phyloP scores from a whole-genome alignment of 192 early-diverging fungal species.

The Coemansia sp. region DNA sequence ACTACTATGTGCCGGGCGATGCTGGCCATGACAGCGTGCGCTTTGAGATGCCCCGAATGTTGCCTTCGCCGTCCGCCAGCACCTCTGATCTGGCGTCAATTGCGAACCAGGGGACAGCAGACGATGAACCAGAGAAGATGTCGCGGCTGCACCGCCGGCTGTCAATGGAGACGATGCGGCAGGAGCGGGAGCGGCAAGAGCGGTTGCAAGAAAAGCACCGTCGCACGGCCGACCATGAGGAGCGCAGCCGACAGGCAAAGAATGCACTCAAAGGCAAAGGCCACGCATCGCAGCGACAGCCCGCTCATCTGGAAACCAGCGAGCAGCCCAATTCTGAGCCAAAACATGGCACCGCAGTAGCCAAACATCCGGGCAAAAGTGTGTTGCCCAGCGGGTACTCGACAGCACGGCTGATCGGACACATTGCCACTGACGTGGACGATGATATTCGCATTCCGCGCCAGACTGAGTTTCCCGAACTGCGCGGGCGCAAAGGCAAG shows the following conservation, averaged over 20 bases:
- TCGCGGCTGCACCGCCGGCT: conserved; percentile 46
- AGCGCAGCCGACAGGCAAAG: conserved; percentile 17
- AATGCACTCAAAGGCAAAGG: conserved; percentile 5
- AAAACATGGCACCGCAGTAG: background rate
- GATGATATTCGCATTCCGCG: conserved; percentile 26
- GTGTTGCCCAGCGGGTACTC: conserved; percentile 14
- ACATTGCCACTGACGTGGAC: conserved; percentile 38
- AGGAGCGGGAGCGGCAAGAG: conserved; percentile 43
- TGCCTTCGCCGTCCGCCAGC: conserved; percentile 24
- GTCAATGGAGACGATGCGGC: conserved; percentile 48
- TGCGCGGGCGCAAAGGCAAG: conserved; percentile 26
- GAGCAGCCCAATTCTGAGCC: conserved; percentile 3
- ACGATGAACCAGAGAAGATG: conserved; percentile 3
- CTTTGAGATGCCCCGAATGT: conserved; percentile 38
- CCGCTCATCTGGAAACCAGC: background rate
- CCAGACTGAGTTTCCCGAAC: conserved; percentile 45
- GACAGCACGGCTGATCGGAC: conserved; percentile 37
- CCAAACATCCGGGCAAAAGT: background rate
- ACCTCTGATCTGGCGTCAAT: background rate
- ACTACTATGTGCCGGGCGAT: conserved; percentile 14
- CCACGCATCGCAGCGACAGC: conserved; percentile 6
- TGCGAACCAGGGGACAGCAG: background rate
- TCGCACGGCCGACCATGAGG: conserved; percentile 15
- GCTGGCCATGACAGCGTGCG: conserved; percentile 1
- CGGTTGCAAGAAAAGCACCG: conserved; percentile 30